phyloP scores from a whole-genome alignment of 352 stramenopile species.

The Pythium phragmiticola region DNA sequence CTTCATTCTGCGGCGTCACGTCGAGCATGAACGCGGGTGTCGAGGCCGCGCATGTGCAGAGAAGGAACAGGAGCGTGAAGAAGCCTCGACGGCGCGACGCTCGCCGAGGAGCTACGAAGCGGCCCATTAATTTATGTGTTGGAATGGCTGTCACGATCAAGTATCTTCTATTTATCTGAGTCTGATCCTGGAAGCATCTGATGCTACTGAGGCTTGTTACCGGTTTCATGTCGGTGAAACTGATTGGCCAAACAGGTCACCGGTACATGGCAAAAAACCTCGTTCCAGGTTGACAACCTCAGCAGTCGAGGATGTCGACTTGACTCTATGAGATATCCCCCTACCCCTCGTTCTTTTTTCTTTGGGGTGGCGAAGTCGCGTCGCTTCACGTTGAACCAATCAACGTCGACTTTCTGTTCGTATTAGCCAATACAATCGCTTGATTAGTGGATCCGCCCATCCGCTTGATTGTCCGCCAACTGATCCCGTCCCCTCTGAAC shows the following conservation, averaged over 20 bases:
- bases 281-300: neutral
- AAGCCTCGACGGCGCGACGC: neutral
- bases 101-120: neutral
- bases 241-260: constrained; percentile 20
- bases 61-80: constrained; percentile 1
- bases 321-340: neutral
- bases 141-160: neutral
- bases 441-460: constrained; percentile 21
- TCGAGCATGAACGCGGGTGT: constrained; percentile 7
- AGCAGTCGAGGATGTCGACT: neutral
- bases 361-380: neutral
- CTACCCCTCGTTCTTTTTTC: constrained; percentile 23
- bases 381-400: constrained; percentile 22
- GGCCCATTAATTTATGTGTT: neutral
- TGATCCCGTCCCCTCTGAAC: neutral
- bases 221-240: neutral
- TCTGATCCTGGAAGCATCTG: neutral
- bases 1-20: constrained; percentile 19
- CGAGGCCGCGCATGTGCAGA: neutral
- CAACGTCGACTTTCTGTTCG: neutral
- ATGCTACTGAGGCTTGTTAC: neutral
- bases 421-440: constrained; percentile 10
- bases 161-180: constrained; percentile 25
- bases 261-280: neutral
- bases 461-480: neutral